Evolutionary conservation across 768 basidiomycete species (phyloP), one percentile per base, ranked within the genome.

Genomic region (Chalciporus piperatus): DNA sequence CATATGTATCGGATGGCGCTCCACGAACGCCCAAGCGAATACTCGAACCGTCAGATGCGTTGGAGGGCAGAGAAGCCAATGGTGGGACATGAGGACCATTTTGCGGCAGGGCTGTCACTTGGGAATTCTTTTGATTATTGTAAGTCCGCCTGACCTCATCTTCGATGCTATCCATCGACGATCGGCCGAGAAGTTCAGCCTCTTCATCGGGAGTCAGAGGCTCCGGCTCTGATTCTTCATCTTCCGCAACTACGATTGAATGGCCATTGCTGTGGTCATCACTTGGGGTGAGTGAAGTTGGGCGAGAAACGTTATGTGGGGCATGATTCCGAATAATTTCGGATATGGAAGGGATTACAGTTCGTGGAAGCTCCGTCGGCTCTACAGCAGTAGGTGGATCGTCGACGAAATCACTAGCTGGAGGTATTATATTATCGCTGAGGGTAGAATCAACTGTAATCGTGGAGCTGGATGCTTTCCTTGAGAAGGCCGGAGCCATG

Each of bases 131-230:
- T 65, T 89, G 84, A 44, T 78, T 80, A 54, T 80, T 82, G 55
- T 90, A 72, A 10, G 87, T 91, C 50, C 73, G 80, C 51, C 77
- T 79, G 28, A 90, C 82, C 74, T 94, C 92, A 59, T 89, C 84
- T 19, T 90, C 88, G 23, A 94, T 84, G 53, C 89, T 92, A 67
- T 94, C 92, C 56, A 92, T 81, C 16, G 90, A 92, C 19, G 92
- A 92, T n/a, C 87, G 82, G 37, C 86, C 84, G 45, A 89, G 57
- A 42, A 85, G 61, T 41, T 88, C 87, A 2, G 74, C 72, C 54
- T 87, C 86, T 52, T 85, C 84, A 47, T 79, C 77, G 35, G 73
- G 70, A 37, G 75, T 66, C 41, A 77, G 59, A 8, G 76, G 72
- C 57, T 82, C 83, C 28, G 78, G 76, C 39, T 70, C 71, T 8